Percentiles rank a stretch among this genome's conserved stretches.
These are phyloP conservation scores for Coprinellus aureogranulatus DNA, from an alignment of 768 basidiomycete genomes.

Conservation along the genomic window DNA sequence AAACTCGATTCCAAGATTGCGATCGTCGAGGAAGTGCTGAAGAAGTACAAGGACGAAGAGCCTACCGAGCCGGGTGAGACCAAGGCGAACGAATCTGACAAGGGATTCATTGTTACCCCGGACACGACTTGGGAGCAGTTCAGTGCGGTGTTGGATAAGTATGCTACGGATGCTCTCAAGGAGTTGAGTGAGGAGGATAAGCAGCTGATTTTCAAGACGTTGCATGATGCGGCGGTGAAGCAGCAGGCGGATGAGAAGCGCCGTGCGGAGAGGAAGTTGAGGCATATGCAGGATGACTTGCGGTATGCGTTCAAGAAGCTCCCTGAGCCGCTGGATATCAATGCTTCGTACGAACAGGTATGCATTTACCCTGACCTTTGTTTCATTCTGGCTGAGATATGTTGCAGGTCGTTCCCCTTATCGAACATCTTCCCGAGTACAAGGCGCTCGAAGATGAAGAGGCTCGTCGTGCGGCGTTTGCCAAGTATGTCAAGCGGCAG, in stretches of 20 bases:
- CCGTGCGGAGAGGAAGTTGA: constrained; percentile 77
- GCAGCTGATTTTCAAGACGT: constrained; percentile 59
- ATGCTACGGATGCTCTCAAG: constrained; percentile 54
- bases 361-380: constrained; percentile 23
- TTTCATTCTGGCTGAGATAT: neutral
- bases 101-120: constrained; percentile 41
- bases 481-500: constrained; percentile 86
- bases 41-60: constrained; percentile 41
- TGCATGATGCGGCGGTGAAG: constrained; percentile 68
- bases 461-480: constrained; percentile 72
- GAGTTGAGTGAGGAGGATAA: constrained; percentile 53
- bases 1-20: constrained; percentile 76
- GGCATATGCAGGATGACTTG: constrained; percentile 91
- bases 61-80: constrained; percentile 29
- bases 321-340: constrained; percentile 75
- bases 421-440: constrained; percentile 83
- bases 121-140: constrained; percentile 71
- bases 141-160: constrained; percentile 45
- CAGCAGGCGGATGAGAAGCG: constrained; percentile 84
- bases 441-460: constrained; percentile 89
- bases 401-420: constrained; percentile 64
- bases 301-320: constrained; percentile 94
- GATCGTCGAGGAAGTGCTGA: constrained; percentile 62
- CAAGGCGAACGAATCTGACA: constrained; percentile 19
- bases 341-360: constrained; percentile 77